A percentile compares a stretch with the other conserved stretches of the same genome.
phyloP scores from a whole-genome alignment of 805 yeast species.

The Candida railenensis region DNA sequence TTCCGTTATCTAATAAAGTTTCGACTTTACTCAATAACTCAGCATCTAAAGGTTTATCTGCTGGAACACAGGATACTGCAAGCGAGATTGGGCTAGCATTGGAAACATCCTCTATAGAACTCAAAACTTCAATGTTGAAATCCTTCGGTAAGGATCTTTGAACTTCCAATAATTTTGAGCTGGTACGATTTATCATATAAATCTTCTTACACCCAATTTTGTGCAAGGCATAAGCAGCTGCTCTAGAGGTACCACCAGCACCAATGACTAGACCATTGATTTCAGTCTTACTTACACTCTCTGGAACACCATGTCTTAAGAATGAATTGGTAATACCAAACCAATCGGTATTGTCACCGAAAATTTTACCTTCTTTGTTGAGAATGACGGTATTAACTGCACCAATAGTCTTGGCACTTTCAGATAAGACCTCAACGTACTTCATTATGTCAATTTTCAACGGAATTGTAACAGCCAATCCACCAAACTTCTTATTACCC shows the following conservation, averaged over 20 bases:
- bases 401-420: slow-evolving; percentile 81
- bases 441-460: slow-evolving; percentile 78
- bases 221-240: slow-evolving; percentile 85
- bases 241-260: slow-evolving; percentile 97
- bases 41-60: slow-evolving; percentile 65
- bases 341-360: slow-evolving; percentile 97
- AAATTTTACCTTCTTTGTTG: slow-evolving; percentile 43
- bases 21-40: slow-evolving; percentile 49
- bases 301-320: slow-evolving; percentile 58
- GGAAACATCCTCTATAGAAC: slow-evolving; percentile 44
- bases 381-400: slow-evolving; percentile 89
- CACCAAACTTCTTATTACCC: slow-evolving; percentile 61
- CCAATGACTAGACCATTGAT: slow-evolving; percentile 81
- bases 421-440: slow-evolving; percentile 61
- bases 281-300: slow-evolving; percentile 21
- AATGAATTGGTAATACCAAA: slow-evolving; percentile 77
- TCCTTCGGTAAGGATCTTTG: slow-evolving; percentile 57
- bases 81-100: slow-evolving; percentile 51
- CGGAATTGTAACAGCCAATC: slow-evolving; percentile 95
- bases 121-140: slow-evolving; percentile 59
- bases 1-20: slow-evolving; percentile 43
- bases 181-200: slow-evolving; percentile 79
- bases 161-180: slow-evolving; percentile 59
- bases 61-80: slow-evolving; percentile 82
- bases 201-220: slow-evolving; percentile 74